Evolutionary conservation across 1,139 yeast species (phyloP).

Genomic region (Yamadazyma blattariae): DNA sequence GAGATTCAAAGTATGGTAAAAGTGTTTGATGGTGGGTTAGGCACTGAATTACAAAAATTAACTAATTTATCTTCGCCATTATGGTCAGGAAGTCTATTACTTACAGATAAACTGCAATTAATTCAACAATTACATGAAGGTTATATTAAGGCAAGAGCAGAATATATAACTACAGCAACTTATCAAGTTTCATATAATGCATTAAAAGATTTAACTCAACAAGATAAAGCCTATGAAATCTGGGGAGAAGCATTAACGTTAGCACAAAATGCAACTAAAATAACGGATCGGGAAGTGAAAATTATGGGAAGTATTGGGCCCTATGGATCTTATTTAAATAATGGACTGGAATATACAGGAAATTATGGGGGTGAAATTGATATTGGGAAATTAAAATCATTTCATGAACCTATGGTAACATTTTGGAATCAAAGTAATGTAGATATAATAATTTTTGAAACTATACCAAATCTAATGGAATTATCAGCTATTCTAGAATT

Average conservation of each 20-base stretch:
- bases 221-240: conserved; percentile 20
- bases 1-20: no score
- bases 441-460: conserved; percentile 61
- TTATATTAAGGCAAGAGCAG: conserved; percentile 55
- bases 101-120: conserved; percentile 44
- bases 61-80: conserved; percentile 20
- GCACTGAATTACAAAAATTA: conserved; percentile 26
- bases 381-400: conserved; percentile 30
- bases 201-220: conserved; percentile 9
- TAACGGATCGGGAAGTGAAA: conserved; percentile 23
- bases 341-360: conserved; percentile 72
- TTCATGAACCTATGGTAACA: conserved; percentile 48
- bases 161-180: conserved; percentile 55
- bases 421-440: conserved; percentile 38
- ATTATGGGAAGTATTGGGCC: conserved; percentile 63
- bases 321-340: conserved; percentile 62
- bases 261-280: conserved; percentile 23
- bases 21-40: conserved; percentile 32
- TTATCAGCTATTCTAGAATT: conserved; percentile 28
- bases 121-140: conserved; percentile 49
- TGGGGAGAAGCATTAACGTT: conserved; percentile 33
- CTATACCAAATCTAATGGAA: conserved; percentile 58
- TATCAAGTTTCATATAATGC: conserved; percentile 57
- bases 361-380: conserved; percentile 34
- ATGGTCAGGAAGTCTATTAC: conserved; percentile 63